These are phyloP conservation scores for Aspergillus sparsus DNA, from an alignment of 495 filamentous ascomycete genomes.

Conservation along the genomic window DNA sequence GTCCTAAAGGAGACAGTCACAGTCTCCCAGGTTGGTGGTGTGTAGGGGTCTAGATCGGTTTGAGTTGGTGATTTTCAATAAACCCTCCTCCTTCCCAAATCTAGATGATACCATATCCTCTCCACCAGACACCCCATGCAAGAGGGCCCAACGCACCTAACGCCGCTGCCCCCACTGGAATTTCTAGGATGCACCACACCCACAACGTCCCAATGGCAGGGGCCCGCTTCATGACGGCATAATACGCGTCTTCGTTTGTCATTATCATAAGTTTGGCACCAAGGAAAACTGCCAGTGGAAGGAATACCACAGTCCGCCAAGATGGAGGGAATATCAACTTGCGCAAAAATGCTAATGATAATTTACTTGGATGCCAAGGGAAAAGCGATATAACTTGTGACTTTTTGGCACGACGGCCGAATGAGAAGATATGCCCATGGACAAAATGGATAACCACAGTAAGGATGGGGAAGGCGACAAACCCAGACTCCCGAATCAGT, in stretches of 20 bases:
- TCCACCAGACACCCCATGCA: constrained; percentile 66
- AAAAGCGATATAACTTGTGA: constrained; percentile 29
- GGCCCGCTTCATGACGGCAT: constrained; percentile 87
- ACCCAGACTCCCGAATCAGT: constrained; percentile 50
- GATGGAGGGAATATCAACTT: constrained; percentile 40
- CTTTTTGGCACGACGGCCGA: constrained; percentile 15
- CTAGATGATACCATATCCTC: constrained; percentile 62
- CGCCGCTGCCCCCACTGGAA: constrained; percentile 68
- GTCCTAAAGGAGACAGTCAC: no score
- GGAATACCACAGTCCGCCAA: constrained; percentile 36
- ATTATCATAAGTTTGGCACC: constrained; percentile 80
- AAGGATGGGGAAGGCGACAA: constrained; percentile 43
- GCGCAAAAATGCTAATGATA: constrained; percentile 34
- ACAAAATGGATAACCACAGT: constrained; percentile 47
- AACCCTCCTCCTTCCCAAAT: background rate
- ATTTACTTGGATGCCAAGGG: constrained; percentile 35
- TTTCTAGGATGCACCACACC: constrained; percentile 91
- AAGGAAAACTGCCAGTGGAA: constrained; percentile 58
- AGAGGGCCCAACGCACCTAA: constrained; percentile 53
- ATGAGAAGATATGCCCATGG: constrained; percentile 47
- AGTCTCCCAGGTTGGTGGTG: no score
- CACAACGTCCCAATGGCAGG: constrained; percentile 87
- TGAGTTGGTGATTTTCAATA: no score
- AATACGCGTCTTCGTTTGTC: constrained; percentile 76
- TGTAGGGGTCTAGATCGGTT: no score